These are phyloP conservation scores for Bolboschoenus planiculmis DNA, from an alignment of 176 grass and related monocot species.

Conservation along the genomic window DNA sequence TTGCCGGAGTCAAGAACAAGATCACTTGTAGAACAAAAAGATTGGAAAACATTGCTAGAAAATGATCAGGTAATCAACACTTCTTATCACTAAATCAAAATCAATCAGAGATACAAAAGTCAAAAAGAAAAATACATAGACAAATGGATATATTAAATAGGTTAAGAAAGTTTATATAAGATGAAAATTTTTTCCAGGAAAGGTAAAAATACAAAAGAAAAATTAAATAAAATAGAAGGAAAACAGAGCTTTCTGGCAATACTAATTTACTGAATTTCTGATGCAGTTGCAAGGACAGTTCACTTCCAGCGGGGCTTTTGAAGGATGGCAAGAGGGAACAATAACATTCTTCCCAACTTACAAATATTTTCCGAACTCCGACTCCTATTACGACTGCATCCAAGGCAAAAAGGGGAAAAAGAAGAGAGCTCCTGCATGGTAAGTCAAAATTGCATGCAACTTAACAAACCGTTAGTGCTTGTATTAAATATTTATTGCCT, in stretches of 20 bases:
- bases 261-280: neutral
- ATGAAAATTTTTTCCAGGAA: neutral
- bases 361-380: conserved; percentile 71
- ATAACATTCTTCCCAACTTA: conserved; percentile 87
- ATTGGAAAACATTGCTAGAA: conserved; percentile 58
- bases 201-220: neutral
- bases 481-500: neutral
- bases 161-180: neutral
- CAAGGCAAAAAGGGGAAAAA: conserved; percentile 27
- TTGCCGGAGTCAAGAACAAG: conserved; percentile 52
- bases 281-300: conserved; percentile 34
- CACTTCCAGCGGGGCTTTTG: conserved; percentile 31
- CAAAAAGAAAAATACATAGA: neutral
- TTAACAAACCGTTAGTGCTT: neutral
- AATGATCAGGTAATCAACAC: conserved; percentile 55
- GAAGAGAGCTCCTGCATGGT: conserved; percentile 81
- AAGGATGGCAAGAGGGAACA: conserved; percentile 72
- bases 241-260: neutral
- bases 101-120: neutral
- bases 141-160: neutral
- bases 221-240: neutral
- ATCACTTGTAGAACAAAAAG: conserved; percentile 49
- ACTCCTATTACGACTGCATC: conserved; percentile 52
- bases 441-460: neutral
- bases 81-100: neutral